These are phyloP conservation scores for Suhomyces sp. DNA, from an alignment of 805 yeast species.

Conservation along the genomic window DNA sequence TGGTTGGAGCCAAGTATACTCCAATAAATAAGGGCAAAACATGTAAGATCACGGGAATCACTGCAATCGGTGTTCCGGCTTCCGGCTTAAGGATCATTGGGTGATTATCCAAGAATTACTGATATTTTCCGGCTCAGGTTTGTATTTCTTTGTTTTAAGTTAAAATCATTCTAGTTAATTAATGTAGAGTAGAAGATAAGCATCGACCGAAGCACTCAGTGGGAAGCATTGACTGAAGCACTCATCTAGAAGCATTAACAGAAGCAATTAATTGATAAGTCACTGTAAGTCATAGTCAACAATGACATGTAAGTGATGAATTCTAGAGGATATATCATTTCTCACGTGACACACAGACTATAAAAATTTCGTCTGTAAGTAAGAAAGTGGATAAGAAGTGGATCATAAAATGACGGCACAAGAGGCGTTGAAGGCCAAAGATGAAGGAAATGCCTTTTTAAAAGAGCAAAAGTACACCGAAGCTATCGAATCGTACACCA, in stretches of 20 bases:
- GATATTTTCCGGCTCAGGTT: too few relatives aligned
- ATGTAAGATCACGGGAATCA: constrained; percentile 71
- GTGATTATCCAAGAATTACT: constrained; percentile 1
- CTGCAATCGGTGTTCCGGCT: constrained; percentile 86
- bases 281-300: too few relatives aligned
- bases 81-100: constrained; percentile 71
- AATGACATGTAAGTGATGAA: too few relatives aligned
- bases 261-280: too few relatives aligned
- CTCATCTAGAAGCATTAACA: too few relatives aligned
- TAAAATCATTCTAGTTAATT: not conserved
- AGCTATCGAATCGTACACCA: constrained; percentile 70
- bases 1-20: constrained; percentile 88
- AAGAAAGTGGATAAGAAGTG: not conserved
- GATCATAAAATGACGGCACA: not conserved
- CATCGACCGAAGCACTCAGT: too few relatives aligned
- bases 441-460: constrained; percentile 69
- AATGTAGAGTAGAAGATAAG: too few relatives aligned
- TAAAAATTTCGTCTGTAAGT: not conserved
- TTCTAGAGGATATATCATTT: too few relatives aligned
- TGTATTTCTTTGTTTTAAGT: not conserved
- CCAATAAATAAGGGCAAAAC: constrained; percentile 72
- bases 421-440: constrained; percentile 53
- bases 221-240: too few relatives aligned
- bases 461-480: constrained; percentile 59
- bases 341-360: not conserved